Evolutionary conservation across 164 flowering plant species (phyloP), one percentile per base, ranked within the genome.

Genomic region (Stephania cephalantha): DNA sequence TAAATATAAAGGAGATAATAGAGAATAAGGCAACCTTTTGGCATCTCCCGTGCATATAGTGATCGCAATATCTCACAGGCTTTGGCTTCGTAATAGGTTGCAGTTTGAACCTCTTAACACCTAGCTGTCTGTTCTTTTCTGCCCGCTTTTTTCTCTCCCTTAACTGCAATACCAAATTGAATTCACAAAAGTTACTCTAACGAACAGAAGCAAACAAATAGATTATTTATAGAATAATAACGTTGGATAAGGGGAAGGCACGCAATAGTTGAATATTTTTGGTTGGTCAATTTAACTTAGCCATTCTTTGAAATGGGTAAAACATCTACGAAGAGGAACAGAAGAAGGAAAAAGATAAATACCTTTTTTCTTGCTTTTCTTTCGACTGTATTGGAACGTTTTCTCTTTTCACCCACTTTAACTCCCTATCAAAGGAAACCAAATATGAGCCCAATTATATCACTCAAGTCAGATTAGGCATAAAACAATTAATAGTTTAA

Each of bases 91-190:
- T 0, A 58, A 88, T 77, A 22, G 91, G 87, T 67, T 65, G 84
- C 71, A n/a, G 80, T 79, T 86, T 94, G 86, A 90, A 81, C 82
- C 91, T 86, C 80, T 86, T 89, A 55, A 90, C 90, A 61, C 97
- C 98, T 77, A 81, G 93, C 78, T 84, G 35, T 77, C 79, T 83
- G 74, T 87, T 85, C 80, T 83, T 80, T 84, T 90, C 84, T 70
- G 97, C 97, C 75, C 93, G 79, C n/a, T 80, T 89, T 75, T 82
- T 85, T 78, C 88, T 85, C 66, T 82, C 78, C 8, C 83, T 82
- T 70, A 35, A 55, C 98, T 94, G 88, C 76, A 87, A 63, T 71
- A 85, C n/a, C 29, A 74, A n/a, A 77, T 30, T 35, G 45, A 0
- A 73, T 22, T 4, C 11, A 74, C 18, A n/a, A 6, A 46, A 77